Evolutionary conservation across 2,329 filamentous ascomycete genomes (phyloP), one percentile per base, ranked within the genome.

Genomic region (Hirsutella rhossiliensis): DNA sequence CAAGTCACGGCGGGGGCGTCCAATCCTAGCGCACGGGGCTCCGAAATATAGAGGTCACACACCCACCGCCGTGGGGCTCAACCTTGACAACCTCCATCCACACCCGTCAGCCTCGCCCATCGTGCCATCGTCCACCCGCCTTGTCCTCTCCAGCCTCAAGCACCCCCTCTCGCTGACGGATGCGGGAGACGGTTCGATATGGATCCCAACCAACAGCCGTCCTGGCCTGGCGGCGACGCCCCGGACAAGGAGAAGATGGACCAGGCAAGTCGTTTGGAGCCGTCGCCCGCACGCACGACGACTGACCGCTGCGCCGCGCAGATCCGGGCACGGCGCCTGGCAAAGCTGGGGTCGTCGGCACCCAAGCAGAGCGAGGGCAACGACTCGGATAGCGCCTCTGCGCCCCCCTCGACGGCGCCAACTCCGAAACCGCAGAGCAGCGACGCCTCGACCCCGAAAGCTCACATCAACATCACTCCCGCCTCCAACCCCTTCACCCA

Each of bases 231-330:
- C 52, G 64, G 64, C 41, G 75, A 77, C 53, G 74, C 71, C 47
- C 74, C 74, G 19, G 73, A 77, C 53, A 69, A 71, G 55, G 72
- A 76, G 56, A 75, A 72, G 57, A 77, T 77, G 72, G 73, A 75
- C 47, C 69, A 75, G 68, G 72, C 69, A 58, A 55, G 60, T 48
- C 18, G 4, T 20, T 11, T 31, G 7, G 2, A 11, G n/a, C 15
- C 8, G 11, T 2, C n/a, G 11, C 5, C 29, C 29, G n/a, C 20
- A 9, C 11, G 8, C 15, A n/a, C 23, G 9, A 9, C 42, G 9
- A 9, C 42, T 40, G 28, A 40, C 38, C 28, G 13, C 19, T 18
- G n/a, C 6, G 11, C 13, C 17, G 11, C 4, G 23, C 42, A 71
- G 67, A 75, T 75, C 48, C 68, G 71, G 42, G 64, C 64, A 38